Conservation (phyloP, 164 flowering plant genomes). For the Echeveria elegans region DNA sequence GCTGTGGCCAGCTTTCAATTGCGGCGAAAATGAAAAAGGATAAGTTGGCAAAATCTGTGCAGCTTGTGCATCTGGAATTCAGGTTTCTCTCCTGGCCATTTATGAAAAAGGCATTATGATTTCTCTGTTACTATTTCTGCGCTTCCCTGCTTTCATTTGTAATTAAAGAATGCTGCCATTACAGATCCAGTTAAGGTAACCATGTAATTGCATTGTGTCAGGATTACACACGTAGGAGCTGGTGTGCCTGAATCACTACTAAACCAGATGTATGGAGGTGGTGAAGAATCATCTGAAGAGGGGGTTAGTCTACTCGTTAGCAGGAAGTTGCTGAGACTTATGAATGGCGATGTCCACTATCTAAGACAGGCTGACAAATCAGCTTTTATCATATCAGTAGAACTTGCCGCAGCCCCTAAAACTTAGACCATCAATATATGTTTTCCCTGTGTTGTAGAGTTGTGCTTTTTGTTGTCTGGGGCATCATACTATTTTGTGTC, state of each 20-base stretch:
- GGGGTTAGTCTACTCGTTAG: constrained; percentile 64
- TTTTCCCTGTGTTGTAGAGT: no score
- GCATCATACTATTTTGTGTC: no score
- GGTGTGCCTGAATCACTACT: constrained; percentile 74
- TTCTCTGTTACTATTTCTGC: no score
- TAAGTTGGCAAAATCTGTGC: constrained; percentile 57
- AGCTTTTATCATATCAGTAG: constrained; percentile 58
- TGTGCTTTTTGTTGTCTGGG: no score
- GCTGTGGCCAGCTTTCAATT: constrained; percentile 53
- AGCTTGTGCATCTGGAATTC: constrained; percentile 68
- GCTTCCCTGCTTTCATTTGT: no score
- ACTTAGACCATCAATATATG: not conserved
- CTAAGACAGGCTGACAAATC: constrained; percentile 64
- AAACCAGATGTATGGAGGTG: constrained; percentile 67
- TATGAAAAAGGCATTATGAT: no score
- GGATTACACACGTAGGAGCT: constrained; percentile 63
- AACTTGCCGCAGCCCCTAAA: constrained; percentile 48
- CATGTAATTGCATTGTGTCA: no score
- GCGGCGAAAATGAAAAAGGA: constrained; percentile 45
- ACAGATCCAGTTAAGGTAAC: no score
- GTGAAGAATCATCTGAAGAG: constrained; percentile 51
- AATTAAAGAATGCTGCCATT: no score
- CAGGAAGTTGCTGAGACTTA: constrained; percentile 66
- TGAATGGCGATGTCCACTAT: no score
- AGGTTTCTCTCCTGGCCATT: no score